Evolutionary conservation across 108 stramenopile species (phyloP).

Genomic region (Pseudonitzschia multiseries): DNA sequence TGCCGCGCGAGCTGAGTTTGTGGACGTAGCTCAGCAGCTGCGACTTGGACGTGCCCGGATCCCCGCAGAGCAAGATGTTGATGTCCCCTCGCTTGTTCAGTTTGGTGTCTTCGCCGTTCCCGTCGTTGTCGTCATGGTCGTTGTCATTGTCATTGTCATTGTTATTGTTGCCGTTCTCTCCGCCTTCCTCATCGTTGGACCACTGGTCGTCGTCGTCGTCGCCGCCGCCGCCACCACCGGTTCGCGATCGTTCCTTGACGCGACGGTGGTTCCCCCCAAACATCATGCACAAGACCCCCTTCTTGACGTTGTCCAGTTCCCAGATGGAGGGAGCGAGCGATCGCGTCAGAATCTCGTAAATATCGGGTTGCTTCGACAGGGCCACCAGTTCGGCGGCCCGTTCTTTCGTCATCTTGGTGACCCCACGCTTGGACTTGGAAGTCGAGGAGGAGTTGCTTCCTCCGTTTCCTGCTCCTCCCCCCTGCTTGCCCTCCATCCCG

Average conservation of each 20-base stretch:
- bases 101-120: slow-evolving; percentile 46
- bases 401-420: slow-evolving; percentile 46
- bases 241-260: slow-evolving; percentile 22
- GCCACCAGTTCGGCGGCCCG: slow-evolving; percentile 68
- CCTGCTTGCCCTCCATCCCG: slow-evolving; percentile 45
- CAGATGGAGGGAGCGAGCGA: slow-evolving; percentile 98
- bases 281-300: slow-evolving; percentile 96
- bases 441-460: slow-evolving; percentile 15
- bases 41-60: slow-evolving; percentile 97
- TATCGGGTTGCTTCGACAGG: slow-evolving; percentile 68
- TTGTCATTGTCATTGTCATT: slow-evolving; percentile 35
- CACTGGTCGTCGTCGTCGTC: slow-evolving; percentile 27
- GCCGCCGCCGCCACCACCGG: slow-evolving; percentile 33
- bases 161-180: slow-evolving; percentile 30
- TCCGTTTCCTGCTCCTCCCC: slow-evolving; percentile 12
- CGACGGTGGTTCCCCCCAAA: slow-evolving; percentile 92
- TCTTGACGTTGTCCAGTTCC: slow-evolving; percentile 99
- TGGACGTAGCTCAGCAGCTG: slow-evolving; percentile 97
- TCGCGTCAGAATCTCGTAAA: slow-evolving; percentile 83
- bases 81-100: slow-evolving; percentile 94
- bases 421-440: slow-evolving; percentile 18
- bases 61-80: slow-evolving; percentile 97
- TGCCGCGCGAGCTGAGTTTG: slow-evolving; percentile 94
- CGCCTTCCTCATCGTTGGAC: slow-evolving; percentile 32
- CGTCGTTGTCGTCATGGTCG: slow-evolving; percentile 33